Base-by-base conservation (phyloP, 345 rosid genomes). In the Eutrema heterophyllum region DNA sequence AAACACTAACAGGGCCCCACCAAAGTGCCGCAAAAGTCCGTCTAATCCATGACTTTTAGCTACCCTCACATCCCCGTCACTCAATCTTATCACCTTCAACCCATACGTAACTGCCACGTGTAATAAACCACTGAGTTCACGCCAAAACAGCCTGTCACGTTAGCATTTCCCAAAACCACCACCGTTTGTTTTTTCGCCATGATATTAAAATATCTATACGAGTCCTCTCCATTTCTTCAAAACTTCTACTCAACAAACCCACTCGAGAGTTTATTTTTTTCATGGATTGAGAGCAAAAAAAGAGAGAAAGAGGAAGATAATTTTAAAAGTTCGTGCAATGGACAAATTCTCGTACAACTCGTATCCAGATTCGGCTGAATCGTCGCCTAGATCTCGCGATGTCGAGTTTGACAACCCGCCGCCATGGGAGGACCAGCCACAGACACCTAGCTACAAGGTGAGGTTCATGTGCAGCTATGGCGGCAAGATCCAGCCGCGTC, bases 401-500 rank as follows among this genome's bases (percentile, higher is more conserved):
- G 76, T 91, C 71, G 98, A 94, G 0, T 87, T 89, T 68, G 96
- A 91, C 18, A 88, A 87, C 66, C 83, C 96, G 6, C 67, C 88
- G 24, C 91, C 96, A 6, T 88, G 94, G 98, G 96, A 91, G 38
- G 97, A 93, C 44, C 71, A 73, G 13, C 88, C 79, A 24, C 70
- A 73, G 50, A 11, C 82, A 64, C 62, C 74, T 3, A 80, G 30
- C 79, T 86, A 81, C 81, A 89, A 83, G 73, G 89, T 73, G 57
- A 91, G 84, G 86, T 87, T 95, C 72, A 87, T 95, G 97, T 91
- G 96, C 70, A 89, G 96, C 79, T 95, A 91, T 41, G 92, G 88
- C 40, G 99, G 99, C 2, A 91, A 91, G 85, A 95, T 95, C 93
- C 96, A 87, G 38, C 99, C 99, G 1, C 97, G 99, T 5, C 89